Percentiles rank a stretch among this genome's conserved stretches.
Evolutionary conservation across 345 rosid genomes (phyloP).

Genomic region (Geranium brycei): DNA sequence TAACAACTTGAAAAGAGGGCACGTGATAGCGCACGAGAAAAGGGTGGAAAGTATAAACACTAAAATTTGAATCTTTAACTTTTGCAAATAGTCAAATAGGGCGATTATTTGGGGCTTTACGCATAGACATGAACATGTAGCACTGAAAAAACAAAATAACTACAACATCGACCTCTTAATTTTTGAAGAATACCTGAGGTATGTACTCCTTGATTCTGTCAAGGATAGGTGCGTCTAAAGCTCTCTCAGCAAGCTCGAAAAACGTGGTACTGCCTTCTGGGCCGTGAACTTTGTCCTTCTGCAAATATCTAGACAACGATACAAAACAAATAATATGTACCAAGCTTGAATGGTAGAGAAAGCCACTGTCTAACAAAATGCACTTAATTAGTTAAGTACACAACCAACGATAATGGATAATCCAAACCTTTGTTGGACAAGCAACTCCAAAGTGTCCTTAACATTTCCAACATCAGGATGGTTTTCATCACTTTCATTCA

Average conservation of each 20-base stretch:
- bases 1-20: too few species aligned
- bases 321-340: background rate
- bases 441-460: slow-evolving; percentile 61
- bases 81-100: too few species aligned
- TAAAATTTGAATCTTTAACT: too few species aligned
- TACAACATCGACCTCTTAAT: background rate
- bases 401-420: slow-evolving; percentile 5
- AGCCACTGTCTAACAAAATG: background rate
- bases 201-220: slow-evolving; percentile 60
- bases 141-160: background rate
- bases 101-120: background rate
- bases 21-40: too few species aligned
- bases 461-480: slow-evolving; percentile 61
- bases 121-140: background rate
- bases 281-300: slow-evolving; percentile 67
- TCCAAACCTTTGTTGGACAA: slow-evolving; percentile 73
- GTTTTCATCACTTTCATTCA: slow-evolving; percentile 49
- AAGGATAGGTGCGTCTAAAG: slow-evolving; percentile 46
- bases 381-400: background rate
- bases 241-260: slow-evolving; percentile 92
- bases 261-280: slow-evolving; percentile 64
- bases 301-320: slow-evolving; percentile 45
- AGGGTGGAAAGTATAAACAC: too few species aligned
- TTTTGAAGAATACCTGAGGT: slow-evolving; percentile 44
- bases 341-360: background rate